Evolutionary conservation across 495 filamentous ascomycete genomes (phyloP).

Genomic region (Hypoxylon subgilvum): DNA sequence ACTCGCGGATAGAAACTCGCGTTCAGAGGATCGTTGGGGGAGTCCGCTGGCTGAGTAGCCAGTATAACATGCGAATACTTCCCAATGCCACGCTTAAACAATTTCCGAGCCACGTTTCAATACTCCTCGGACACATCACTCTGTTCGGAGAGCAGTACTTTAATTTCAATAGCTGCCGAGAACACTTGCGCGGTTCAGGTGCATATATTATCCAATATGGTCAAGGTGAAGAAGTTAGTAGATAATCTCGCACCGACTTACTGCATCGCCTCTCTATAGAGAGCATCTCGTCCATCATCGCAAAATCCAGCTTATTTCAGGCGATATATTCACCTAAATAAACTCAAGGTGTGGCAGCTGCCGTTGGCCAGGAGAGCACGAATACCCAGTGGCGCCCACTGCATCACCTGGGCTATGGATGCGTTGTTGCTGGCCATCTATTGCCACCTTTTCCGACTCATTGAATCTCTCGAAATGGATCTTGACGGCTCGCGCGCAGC

Average conservation of each 20-base stretch:
- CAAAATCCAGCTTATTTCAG: no score
- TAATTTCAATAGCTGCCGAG: slow-evolving; percentile 25
- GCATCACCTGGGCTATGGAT: no score
- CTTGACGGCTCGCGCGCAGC: no score
- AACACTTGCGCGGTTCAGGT: slow-evolving; percentile 1
- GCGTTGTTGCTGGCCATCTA: no score
- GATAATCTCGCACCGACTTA: slow-evolving; percentile 8
- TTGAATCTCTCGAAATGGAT: no score
- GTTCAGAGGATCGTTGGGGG: slow-evolving; percentile 62
- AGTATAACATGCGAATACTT: slow-evolving; percentile 55
- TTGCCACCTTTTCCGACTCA: no score
- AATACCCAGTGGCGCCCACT: no score
- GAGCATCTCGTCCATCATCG: no score
- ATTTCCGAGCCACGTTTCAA: slow-evolving; percentile 45
- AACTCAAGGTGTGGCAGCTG: no score
- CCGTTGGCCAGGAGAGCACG: no score
- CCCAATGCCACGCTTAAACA: slow-evolving; percentile 58
- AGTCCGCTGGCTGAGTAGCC: slow-evolving; percentile 60
- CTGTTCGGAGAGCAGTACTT: slow-evolving; percentile 55
- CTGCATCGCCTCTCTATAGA: not conserved
- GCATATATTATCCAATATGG: slow-evolving; percentile 28
- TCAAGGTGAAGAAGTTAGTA: slow-evolving; percentile 10
- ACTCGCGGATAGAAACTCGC: slow-evolving; percentile 28
- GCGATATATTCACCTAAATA: no score
- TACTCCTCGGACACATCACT: slow-evolving; percentile 53